These are phyloP conservation scores for Marasmius fiardii DNA, from an alignment of 1,284 basidiomycete genomes.

Conservation along the genomic window DNA sequence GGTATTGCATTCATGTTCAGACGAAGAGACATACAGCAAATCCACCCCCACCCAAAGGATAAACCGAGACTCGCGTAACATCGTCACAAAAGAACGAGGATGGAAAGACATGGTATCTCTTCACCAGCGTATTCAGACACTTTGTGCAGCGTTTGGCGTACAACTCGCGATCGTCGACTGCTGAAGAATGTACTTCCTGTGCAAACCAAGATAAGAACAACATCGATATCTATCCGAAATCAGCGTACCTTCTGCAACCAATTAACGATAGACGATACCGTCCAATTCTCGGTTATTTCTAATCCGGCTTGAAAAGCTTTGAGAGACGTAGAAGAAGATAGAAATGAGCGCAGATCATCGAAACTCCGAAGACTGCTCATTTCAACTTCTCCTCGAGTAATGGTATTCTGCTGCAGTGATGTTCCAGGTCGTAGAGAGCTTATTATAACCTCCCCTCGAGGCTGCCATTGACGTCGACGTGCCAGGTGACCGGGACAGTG, in stretches of 20 bases:
- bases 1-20: slow-evolving; percentile 9
- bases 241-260: neutral
- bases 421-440: too few relatives aligned
- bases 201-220: neutral
- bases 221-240: neutral
- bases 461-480: too few relatives aligned
- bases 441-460: too few relatives aligned
- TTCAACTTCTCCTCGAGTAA: too few relatives aligned
- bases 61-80: neutral
- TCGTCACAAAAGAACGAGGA: neutral
- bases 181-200: neutral
- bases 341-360: neutral
- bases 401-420: too few relatives aligned
- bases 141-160: neutral
- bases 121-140: neutral
- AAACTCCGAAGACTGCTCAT: neutral
- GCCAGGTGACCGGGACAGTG: too few relatives aligned
- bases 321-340: neutral
- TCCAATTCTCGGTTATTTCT: neutral
- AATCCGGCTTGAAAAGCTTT: neutral
- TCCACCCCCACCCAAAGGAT: slow-evolving; percentile 23
- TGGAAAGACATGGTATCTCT: neutral
- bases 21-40: slow-evolving; percentile 21
- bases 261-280: neutral
- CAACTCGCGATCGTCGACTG: neutral